Percentiles rank a stretch among this genome's conserved stretches.
Conservation (phyloP, 2,329 filamentous ascomycete species). For the Neofusicoccum kwambonambiense region DNA sequence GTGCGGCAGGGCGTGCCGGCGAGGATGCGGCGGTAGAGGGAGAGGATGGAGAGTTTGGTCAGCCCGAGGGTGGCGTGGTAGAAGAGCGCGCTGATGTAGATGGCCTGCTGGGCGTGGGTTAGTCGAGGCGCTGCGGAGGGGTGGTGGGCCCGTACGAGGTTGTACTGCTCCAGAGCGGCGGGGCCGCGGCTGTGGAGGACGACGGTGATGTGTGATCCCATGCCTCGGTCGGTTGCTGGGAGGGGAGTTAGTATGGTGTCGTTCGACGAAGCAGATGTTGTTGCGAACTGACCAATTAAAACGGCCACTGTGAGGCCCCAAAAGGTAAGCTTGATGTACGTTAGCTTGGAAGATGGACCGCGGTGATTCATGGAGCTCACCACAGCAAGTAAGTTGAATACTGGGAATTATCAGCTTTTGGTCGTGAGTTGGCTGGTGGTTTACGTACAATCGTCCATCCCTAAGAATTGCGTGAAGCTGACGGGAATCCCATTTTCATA, state of each 20-base stretch:
- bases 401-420: conserved; percentile 2
- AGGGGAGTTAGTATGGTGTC: too few relatives aligned
- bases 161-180: conserved; percentile 24
- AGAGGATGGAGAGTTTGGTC: conserved; percentile 49
- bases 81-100: conserved; percentile 45
- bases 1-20: conserved; percentile 22
- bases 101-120: conserved; percentile 34
- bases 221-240: conserved; percentile 26
- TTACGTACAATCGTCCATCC: conserved; percentile 24
- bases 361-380: not conserved
- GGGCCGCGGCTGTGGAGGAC: conserved; percentile 25
- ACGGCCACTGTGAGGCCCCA: conserved; percentile 23
- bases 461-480: conserved; percentile 16
- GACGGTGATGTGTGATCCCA: conserved; percentile 32
- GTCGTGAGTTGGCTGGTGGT: not conserved
- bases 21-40: conserved; percentile 38
- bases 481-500: conserved; percentile 3
- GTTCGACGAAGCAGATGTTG: not conserved
- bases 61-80: conserved; percentile 49
- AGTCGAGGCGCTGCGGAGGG: not conserved
- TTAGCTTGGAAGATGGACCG: not conserved
- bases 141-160: not conserved
- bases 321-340: conserved; percentile 17
- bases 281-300: conserved; percentile 6
- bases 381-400: conserved; percentile 25